These are phyloP conservation scores for Fusarium sp. DNA, from an alignment of 2,329 filamentous ascomycete species.

Conservation along the genomic window DNA sequence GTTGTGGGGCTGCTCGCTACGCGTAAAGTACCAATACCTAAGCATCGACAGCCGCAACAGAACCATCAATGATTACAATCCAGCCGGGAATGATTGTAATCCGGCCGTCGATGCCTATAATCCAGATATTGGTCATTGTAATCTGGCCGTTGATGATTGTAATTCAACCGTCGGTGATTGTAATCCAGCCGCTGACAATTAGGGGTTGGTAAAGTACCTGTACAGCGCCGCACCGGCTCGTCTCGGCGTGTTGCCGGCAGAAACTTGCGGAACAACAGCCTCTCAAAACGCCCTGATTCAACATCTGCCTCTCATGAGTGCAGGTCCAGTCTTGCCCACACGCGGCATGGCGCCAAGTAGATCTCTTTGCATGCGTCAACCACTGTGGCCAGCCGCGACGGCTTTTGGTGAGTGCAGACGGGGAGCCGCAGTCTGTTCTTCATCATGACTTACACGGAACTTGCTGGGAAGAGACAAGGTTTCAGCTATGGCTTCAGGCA, in stretches of 20 bases:
- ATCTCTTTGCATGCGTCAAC: constrained; percentile 37
- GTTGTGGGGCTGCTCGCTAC: constrained; percentile 34
- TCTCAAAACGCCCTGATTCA: constrained; percentile 19
- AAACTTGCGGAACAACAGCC: constrained; percentile 18
- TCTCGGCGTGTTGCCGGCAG: constrained; percentile 27
- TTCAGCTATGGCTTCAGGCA: constrained; percentile 22
- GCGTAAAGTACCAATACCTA: constrained; percentile 22
- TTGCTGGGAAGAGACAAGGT: constrained; percentile 10
- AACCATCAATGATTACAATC: no score
- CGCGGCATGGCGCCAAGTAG: constrained; percentile 36
- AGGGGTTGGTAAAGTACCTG: constrained; percentile 21
- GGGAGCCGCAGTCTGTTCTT: constrained; percentile 34
- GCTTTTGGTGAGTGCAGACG: constrained; percentile 20
- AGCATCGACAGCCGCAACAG: no score
- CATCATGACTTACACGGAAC: constrained; percentile 15
- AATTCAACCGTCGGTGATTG: no score
- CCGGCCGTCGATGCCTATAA: no score
- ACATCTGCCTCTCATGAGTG: constrained; percentile 11
- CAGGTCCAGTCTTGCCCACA: constrained; percentile 27
- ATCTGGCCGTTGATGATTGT: no score
- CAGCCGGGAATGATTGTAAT: no score
- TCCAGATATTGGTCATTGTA: no score
- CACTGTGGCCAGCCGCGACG: constrained; percentile 28
- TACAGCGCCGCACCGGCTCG: constrained; percentile 18
- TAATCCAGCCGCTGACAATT: no score